Evolutionary conservation across 768 basidiomycete genomes (phyloP).

Genomic region (Lactarius quietus): DNA sequence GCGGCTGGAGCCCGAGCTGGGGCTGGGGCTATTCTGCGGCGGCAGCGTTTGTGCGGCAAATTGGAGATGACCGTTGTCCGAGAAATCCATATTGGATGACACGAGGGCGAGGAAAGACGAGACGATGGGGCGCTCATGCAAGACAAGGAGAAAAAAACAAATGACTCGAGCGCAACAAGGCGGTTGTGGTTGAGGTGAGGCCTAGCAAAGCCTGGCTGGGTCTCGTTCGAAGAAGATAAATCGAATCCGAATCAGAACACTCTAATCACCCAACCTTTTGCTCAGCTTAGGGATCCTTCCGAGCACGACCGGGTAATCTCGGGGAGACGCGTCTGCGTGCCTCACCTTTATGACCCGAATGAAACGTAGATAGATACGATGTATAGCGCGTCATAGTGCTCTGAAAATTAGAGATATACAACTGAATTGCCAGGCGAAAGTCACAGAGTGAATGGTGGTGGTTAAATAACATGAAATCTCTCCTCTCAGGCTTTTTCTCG

Average conservation of each 20-base stretch:
- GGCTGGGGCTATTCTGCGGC: background rate
- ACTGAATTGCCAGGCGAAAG: background rate
- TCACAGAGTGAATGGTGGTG: background rate
- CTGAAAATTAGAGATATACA: background rate
- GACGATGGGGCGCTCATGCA: background rate
- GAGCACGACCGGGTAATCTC: conserved; percentile 14
- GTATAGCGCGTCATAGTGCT: background rate
- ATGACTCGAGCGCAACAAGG: background rate
- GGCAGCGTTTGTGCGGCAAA: background rate
- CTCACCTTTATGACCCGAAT: background rate
- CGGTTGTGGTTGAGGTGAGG: background rate
- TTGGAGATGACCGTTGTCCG: background rate
- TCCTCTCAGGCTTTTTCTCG: background rate
- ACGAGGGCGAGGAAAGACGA: background rate
- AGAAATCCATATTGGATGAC: background rate
- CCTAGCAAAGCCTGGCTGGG: background rate
- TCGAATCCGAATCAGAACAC: background rate
- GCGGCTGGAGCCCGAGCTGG: background rate
- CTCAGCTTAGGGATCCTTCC: background rate
- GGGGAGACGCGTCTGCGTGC: conserved; percentile 4
- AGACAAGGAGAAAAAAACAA: background rate
- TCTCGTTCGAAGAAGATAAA: background rate
- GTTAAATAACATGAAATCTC: background rate
- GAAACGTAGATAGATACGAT: background rate
- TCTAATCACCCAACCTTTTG: background rate